Conservation (phyloP, 768 basidiomycete species). For the Rhodotorula toruloides region DNA sequence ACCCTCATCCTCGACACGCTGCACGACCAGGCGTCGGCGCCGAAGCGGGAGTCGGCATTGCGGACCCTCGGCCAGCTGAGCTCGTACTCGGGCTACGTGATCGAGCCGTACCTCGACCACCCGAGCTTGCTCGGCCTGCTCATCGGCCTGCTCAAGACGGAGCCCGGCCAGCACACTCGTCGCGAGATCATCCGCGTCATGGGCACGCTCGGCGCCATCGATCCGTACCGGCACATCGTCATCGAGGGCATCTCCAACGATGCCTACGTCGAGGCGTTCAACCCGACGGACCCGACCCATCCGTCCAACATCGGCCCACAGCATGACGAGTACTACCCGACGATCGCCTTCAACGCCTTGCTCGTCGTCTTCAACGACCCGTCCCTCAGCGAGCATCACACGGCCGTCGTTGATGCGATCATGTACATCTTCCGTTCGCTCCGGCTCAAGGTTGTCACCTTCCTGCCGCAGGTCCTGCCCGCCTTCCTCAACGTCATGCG, state of each 20-base stretch:
- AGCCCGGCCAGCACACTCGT: conserved; percentile 60
- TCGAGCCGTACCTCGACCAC: conserved; percentile 81
- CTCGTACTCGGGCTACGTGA: conserved; percentile 90
- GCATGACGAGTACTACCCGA: conserved; percentile 90
- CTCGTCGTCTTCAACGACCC: conserved; percentile 83
- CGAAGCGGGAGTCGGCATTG: conserved; percentile 86
- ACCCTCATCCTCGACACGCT: conserved; percentile 79
- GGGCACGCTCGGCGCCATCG: conserved; percentile 90
- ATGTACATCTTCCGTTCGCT: conserved; percentile 99
- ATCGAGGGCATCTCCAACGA: conserved; percentile 55
- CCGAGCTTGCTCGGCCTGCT: conserved; percentile 82
- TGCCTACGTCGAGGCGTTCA: conserved; percentile 59
- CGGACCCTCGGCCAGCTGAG: conserved; percentile 92
- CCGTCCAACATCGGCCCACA: conserved; percentile 45
- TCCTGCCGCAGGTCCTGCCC: conserved; percentile 93
- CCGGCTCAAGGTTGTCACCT: conserved; percentile 89
- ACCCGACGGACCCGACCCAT: conserved; percentile 48
- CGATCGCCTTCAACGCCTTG: conserved; percentile 82
- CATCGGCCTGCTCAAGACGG: conserved; percentile 76
- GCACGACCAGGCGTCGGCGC: conserved; percentile 69
- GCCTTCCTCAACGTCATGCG: conserved; percentile 86
- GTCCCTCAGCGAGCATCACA: conserved; percentile 75
- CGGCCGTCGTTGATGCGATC: conserved; percentile 91
- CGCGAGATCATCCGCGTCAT: conserved; percentile 91
- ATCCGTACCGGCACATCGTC: conserved; percentile 91